Evolutionary conservation across 148 eudicot species (phyloP).

Genomic region (Rhododendron mucronatum): DNA sequence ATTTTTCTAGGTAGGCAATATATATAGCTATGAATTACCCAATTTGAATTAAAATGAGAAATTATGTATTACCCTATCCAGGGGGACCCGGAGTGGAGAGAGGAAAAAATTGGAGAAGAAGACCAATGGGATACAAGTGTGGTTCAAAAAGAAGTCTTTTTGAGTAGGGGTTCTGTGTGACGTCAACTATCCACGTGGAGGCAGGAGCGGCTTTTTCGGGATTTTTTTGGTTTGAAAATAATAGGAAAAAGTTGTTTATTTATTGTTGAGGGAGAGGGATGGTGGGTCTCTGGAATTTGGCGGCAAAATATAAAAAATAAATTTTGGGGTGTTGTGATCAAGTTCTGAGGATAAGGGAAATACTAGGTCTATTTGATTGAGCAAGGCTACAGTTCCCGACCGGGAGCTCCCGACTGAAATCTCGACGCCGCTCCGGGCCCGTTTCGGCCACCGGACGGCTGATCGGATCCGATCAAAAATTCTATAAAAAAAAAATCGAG

Average conservation of each 20-base stretch:
- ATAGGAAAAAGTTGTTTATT: background rate
- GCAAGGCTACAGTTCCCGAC: too few species aligned
- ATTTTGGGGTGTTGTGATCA: background rate
- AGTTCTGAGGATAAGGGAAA: too few species aligned
- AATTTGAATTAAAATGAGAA: background rate
- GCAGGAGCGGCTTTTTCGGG: background rate
- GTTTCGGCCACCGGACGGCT: too few species aligned
- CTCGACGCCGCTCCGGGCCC: too few species aligned
- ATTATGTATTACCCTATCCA: background rate
- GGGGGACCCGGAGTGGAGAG: background rate
- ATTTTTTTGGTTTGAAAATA: background rate
- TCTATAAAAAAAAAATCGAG: too few species aligned
- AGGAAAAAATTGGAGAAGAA: background rate
- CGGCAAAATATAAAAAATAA: background rate
- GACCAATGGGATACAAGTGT: background rate
- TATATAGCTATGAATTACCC: background rate
- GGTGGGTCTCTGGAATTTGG: background rate
- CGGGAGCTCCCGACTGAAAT: too few species aligned
- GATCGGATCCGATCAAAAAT: too few species aligned
- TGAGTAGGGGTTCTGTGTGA: background rate
- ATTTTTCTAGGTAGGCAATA: background rate
- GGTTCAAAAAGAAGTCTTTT: background rate
- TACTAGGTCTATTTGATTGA: background rate
- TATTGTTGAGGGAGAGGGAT: background rate
- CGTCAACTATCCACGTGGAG: background rate